These are phyloP conservation scores for Acephala macrosclerotiorum DNA, from an alignment of 2,329 filamentous ascomycete species.

Conservation along the genomic window DNA sequence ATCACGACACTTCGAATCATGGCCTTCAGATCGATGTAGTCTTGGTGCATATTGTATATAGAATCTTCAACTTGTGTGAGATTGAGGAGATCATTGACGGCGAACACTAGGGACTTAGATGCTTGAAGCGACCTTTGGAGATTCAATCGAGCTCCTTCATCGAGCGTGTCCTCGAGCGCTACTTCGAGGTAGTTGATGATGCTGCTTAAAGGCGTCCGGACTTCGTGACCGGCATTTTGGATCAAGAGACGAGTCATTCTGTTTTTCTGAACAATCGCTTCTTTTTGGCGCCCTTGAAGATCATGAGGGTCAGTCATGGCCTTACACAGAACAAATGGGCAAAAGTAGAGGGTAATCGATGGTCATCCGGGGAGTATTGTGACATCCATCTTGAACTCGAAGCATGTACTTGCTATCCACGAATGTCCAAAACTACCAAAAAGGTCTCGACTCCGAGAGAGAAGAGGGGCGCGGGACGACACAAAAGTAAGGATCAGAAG, in stretches of 20 bases:
- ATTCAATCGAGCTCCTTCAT: neutral
- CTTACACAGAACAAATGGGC: no score
- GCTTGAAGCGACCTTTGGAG: neutral
- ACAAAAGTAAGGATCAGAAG: no score
- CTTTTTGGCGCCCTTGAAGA: conserved; percentile 22
- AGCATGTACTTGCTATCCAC: no score
- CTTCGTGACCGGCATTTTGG: conserved; percentile 80
- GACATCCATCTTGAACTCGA: no score
- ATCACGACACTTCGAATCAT: conserved; percentile 20
- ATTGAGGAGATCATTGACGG: conserved; percentile 89
- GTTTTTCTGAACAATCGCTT: conserved; percentile 27
- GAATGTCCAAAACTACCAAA: no score
- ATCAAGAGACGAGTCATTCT: conserved; percentile 28
- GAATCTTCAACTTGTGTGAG: conserved; percentile 81
- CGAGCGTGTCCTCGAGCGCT: neutral
- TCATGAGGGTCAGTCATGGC: no score
- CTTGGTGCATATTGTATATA: conserved; percentile 21
- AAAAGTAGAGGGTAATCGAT: no score
- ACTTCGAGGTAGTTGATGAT: conserved; percentile 9
- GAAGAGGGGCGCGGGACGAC: no score
- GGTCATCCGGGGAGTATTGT: no score
- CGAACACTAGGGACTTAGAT: conserved; percentile 9
- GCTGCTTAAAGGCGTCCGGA: conserved; percentile 58
- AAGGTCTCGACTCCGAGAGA: no score
- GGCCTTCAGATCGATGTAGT: conserved; percentile 25